These are phyloP conservation scores for Kluyveromyces marxianus DNA, from an alignment of 1,139 yeast genomes.

Conservation along the genomic window DNA sequence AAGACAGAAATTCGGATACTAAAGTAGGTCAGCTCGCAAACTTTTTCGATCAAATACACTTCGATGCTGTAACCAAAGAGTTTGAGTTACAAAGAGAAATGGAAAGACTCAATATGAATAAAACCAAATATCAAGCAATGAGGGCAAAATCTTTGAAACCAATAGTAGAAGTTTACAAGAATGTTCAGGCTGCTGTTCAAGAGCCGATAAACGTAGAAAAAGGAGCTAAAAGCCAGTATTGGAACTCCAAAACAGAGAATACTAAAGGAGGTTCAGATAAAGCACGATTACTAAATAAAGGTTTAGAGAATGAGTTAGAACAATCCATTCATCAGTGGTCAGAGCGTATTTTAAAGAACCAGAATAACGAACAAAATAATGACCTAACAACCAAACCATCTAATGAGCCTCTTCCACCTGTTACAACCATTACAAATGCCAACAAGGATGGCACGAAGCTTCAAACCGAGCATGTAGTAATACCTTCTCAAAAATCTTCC, in stretches of 20 bases:
- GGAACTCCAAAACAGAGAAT: neutral
- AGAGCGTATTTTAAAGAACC: constrained; percentile 14
- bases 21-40: constrained; percentile 59
- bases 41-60: constrained; percentile 68
- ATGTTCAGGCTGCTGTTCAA: constrained; percentile 80
- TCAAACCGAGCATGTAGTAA: constrained; percentile 13
- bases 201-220: constrained; percentile 34
- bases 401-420: constrained; percentile 17
- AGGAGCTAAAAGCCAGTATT: neutral
- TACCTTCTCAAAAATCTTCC: constrained; percentile 60
- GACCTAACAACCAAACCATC: constrained; percentile 4
- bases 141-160: constrained; percentile 78
- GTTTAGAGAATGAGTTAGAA: constrained; percentile 25
- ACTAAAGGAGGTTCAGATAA: neutral
- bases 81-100: constrained; percentile 81
- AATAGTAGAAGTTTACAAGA: constrained; percentile 83
- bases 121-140: constrained; percentile 60
- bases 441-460: constrained; percentile 17
- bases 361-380: constrained; percentile 1
- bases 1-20: constrained; percentile 25
- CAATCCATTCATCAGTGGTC: constrained; percentile 29
- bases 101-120: constrained; percentile 58
- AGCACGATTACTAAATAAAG: constrained; percentile 12
- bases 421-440: constrained; percentile 17
- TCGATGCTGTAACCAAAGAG: constrained; percentile 75